Percentiles rank a stretch among this genome's conserved stretches.
phyloP scores from a whole-genome alignment of 164 flowering plant genomes.

The Brasenia schreberi region DNA sequence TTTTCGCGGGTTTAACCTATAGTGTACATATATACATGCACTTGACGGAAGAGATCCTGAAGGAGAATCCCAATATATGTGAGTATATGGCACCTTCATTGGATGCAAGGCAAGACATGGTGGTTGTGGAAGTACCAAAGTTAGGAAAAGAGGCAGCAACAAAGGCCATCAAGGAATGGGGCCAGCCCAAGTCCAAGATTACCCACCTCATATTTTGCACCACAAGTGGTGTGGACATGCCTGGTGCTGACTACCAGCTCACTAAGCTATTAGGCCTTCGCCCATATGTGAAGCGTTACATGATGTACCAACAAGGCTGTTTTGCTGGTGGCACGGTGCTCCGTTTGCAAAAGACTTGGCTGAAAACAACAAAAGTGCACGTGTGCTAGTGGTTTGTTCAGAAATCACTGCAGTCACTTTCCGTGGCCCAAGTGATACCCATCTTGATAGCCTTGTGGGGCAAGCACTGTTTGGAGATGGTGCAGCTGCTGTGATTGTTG shows the following conservation, averaged over 20 bases:
- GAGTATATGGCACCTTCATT: not conserved
- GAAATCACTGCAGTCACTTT: constrained; percentile 29
- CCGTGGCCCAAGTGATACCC: constrained; percentile 29
- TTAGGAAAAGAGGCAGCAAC: constrained; percentile 4
- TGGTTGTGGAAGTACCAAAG: constrained; percentile 4
- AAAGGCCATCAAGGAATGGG: constrained; percentile 6
- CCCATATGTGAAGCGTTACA: not conserved
- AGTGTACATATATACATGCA: too few species aligned
- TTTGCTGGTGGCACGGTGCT: constrained; percentile 27
- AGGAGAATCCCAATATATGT: not conserved
- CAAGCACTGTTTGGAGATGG: constrained; percentile 43
- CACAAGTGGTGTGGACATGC: not conserved
- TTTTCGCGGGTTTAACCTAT: too few species aligned
- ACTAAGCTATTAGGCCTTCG: constrained; percentile 1
- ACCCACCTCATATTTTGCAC: not conserved
- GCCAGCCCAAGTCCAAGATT: constrained; percentile 1
- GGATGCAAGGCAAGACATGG: constrained; percentile 2
- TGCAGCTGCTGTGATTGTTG: constrained; percentile 32
- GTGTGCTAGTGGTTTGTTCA: constrained; percentile 38
- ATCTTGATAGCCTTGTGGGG: constrained; percentile 31
- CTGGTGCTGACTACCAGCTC: not conserved
- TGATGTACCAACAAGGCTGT: not conserved
- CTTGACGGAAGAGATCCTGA: constrained; percentile 3
- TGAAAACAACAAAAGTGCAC: constrained; percentile 41
- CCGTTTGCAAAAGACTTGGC: constrained; percentile 42